Evolutionary conservation across 257 asterid species (phyloP).

Genomic region (Ilex asprella): DNA sequence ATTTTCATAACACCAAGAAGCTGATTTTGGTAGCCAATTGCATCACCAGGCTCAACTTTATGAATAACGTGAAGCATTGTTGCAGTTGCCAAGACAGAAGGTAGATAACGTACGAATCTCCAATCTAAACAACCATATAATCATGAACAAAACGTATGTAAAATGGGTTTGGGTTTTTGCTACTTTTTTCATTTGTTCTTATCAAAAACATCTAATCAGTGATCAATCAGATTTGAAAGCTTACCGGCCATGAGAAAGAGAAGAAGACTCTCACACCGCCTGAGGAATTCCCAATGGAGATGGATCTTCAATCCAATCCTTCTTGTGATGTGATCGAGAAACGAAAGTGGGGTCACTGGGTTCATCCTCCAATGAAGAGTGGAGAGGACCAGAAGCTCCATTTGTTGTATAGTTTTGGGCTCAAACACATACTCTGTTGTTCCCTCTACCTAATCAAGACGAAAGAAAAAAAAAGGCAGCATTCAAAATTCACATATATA

Average conservation of each 20-base stretch:
- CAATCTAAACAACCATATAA: conserved; percentile 40
- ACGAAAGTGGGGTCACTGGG: conserved; percentile 86
- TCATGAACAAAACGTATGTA: background rate
- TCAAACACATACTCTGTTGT: conserved; percentile 51
- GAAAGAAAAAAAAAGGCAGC: too few relatives aligned
- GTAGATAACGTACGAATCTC: conserved; percentile 49
- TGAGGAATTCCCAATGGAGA: conserved; percentile 55
- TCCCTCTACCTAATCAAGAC: conserved; percentile 40
- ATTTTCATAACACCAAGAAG: conserved; percentile 62
- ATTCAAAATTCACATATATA: too few relatives aligned
- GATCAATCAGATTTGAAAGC: conserved; percentile 4
- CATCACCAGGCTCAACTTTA: conserved; percentile 46
- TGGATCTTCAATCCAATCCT: conserved; percentile 58
- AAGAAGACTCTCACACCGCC: conserved; percentile 53
- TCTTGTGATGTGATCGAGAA: conserved; percentile 66
- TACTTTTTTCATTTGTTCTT: background rate
- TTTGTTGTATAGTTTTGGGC: conserved; percentile 70
- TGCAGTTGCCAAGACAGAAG: conserved; percentile 80
- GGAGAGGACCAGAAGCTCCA: conserved; percentile 85
- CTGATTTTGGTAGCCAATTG: conserved; percentile 54
- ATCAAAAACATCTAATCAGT: conserved; percentile 14
- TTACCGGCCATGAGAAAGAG: conserved; percentile 64
- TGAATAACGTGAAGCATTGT: conserved; percentile 80
- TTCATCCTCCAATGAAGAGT: conserved; percentile 86
- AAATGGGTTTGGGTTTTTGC: background rate